Evolutionary conservation across 345 rosid genomes (phyloP).

Genomic region (Aquilaria yunnanensis): DNA sequence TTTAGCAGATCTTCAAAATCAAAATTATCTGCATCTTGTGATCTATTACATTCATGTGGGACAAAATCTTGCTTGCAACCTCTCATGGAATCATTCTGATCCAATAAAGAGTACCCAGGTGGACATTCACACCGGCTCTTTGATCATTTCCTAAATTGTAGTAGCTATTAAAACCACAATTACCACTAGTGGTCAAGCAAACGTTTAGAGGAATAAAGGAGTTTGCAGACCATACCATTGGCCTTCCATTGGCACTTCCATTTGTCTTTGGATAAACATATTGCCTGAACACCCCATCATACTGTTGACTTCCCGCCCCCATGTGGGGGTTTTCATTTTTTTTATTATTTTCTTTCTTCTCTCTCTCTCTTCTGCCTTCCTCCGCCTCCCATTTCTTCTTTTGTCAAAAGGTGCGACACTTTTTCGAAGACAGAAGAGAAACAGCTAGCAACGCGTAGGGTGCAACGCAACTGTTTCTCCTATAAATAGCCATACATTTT

Average conservation of each 20-base stretch:
- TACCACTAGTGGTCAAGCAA: slow-evolving; percentile 33
- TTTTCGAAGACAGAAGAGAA: too few species aligned
- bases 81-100: slow-evolving; percentile 24
- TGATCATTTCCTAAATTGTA: slow-evolving; percentile 23
- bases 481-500: too few species aligned
- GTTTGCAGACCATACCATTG: slow-evolving; percentile 21
- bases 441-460: too few species aligned
- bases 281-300: slow-evolving; percentile 49
- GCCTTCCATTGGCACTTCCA: slow-evolving; percentile 1
- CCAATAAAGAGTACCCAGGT: slow-evolving; percentile 27
- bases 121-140: slow-evolving; percentile 47
- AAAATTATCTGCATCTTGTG: too few species aligned
- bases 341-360: too few species aligned
- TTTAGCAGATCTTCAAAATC: too few species aligned
- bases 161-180: slow-evolving; percentile 24
- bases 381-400: too few species aligned
- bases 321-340: too few species aligned
- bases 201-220: slow-evolving; percentile 28
- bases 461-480: too few species aligned
- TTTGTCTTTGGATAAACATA: slow-evolving; percentile 41
- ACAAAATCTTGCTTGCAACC: slow-evolving; percentile 36
- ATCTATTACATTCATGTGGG: slow-evolving; percentile 24
- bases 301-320: slow-evolving; percentile 5
- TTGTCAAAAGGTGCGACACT: too few species aligned
- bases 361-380: too few species aligned